Evolutionary conservation across 805 yeast genomes (phyloP), one percentile per base, ranked within the genome.

Genomic region (Candida alai): DNA sequence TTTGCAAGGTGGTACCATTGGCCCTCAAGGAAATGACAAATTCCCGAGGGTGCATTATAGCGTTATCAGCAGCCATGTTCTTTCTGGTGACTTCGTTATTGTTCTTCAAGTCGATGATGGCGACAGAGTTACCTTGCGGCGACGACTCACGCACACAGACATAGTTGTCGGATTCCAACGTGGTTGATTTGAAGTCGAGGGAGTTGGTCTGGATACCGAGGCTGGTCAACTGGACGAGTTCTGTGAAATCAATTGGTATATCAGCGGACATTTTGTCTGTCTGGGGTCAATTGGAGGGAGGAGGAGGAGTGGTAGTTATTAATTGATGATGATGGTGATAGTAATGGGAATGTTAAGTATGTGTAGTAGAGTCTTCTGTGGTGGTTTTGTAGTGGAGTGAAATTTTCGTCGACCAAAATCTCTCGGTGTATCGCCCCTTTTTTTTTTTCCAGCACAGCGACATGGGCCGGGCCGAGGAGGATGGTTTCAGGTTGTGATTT

Each of bases 171-270:
- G 95, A 84, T 62, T 90, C 96, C 47, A 93, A 73, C 14, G 98
- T 93, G 39, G 97, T 87, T 25, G 96, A 81, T 67, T 87, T 81
- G 68, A 90, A 90, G 52, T 88, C 95, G 49, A 93, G 76, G 41
- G 90, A 80, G 49, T 76, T 73, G 41, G 84, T 89, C 57, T 80
- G 83, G 56, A 93, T 84, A 41, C 96, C 96, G 62, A 88, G 67
- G 42, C 80, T 67, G 41, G 94, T 76, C 64, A 93, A 79, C 70
- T 84, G 95, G 52, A 88, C 78, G 68, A 88, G 81, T 71, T 90
- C 97, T 52, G 95, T 89, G 68, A 90, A 88, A 68, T 90, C 95
- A 66, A 90, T 90, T 47, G 98, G 98, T 49, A 94, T 82, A 58
- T 87, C 96, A 35, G 43, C 43, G 24, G 54, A 43, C 56, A 51